Evolutionary conservation across 768 basidiomycete species (phyloP).

Genomic region (Pleurotus citrinopileatus): DNA sequence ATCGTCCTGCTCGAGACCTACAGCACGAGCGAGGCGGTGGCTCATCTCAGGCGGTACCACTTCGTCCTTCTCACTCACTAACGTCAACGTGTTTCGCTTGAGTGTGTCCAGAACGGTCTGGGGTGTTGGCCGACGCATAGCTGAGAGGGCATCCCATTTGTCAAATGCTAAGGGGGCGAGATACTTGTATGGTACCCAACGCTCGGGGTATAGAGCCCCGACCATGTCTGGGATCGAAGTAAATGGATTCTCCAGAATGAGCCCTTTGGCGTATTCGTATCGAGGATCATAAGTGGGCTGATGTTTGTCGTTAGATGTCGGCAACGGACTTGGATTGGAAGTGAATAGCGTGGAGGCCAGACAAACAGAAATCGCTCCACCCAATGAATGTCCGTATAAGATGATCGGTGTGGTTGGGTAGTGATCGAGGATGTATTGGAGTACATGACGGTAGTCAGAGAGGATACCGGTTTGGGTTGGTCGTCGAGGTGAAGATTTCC

Average conservation of each 20-base stretch:
- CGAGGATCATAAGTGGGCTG: background rate
- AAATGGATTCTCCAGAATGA: slow-evolving; percentile 51
- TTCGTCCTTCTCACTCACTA: slow-evolving; percentile 44
- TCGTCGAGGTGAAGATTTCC: slow-evolving; percentile 37
- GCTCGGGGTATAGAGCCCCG: slow-evolving; percentile 41
- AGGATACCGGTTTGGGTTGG: slow-evolving; percentile 38
- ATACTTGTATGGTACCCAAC: slow-evolving; percentile 48
- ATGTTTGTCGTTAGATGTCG: background rate
- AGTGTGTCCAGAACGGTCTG: slow-evolving; percentile 16
- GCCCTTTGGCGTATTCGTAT: slow-evolving; percentile 25
- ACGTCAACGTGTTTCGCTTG: slow-evolving; percentile 25
- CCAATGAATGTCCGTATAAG: slow-evolving; percentile 48
- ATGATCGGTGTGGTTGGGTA: slow-evolving; percentile 32
- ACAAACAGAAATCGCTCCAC: slow-evolving; percentile 40
- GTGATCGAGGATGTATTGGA: slow-evolving; percentile 26
- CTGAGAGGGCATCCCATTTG: slow-evolving; percentile 40
- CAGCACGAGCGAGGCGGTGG: slow-evolving; percentile 17
- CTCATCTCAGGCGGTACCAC: slow-evolving; percentile 42
- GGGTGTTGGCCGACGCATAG: slow-evolving; percentile 14
- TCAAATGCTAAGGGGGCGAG: slow-evolving; percentile 42
- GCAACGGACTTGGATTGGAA: too few species aligned
- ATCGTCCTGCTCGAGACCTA: background rate
- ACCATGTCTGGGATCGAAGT: slow-evolving; percentile 46
- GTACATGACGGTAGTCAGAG: slow-evolving; percentile 34
- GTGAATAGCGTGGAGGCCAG: slow-evolving; percentile 26